These are phyloP conservation scores for Paraconiothyrium brasiliense DNA, from an alignment of 2,329 filamentous ascomycete genomes.

Conservation along the genomic window DNA sequence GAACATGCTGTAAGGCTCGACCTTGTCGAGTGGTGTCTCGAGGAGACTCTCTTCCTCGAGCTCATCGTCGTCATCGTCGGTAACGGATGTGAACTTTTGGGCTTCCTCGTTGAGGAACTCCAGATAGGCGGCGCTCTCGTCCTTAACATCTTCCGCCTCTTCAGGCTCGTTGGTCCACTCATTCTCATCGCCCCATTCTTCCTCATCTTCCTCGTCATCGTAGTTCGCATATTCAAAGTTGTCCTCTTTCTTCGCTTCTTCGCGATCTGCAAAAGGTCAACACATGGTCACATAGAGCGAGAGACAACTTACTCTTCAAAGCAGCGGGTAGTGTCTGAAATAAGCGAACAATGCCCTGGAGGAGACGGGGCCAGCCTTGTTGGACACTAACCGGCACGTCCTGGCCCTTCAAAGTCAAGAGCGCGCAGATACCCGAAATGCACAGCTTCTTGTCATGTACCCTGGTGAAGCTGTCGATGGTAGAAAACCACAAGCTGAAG, in stretches of 20 bases:
- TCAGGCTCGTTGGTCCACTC: constrained; percentile 73
- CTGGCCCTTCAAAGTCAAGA: constrained; percentile 80
- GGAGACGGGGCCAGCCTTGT: constrained; percentile 90
- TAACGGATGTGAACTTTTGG: constrained; percentile 80
- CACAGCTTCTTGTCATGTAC: constrained; percentile 99
- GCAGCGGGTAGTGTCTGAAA: constrained; percentile 92
- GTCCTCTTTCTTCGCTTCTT: constrained; percentile 85
- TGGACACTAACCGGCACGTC: constrained; percentile 93
- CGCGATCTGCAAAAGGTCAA: constrained; percentile 69
- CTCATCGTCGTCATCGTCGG: constrained; percentile 84
- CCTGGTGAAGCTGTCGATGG: constrained; percentile 89
- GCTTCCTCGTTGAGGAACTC: constrained; percentile 96
- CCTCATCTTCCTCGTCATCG: constrained; percentile 78
- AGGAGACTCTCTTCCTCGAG: constrained; percentile 92
- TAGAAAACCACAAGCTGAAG: constrained; percentile 97
- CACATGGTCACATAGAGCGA: neutral
- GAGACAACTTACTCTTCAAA: constrained; percentile 73
- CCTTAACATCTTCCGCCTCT: constrained; percentile 75
- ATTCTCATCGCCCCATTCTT: constrained; percentile 80
- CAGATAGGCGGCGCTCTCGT: constrained; percentile 92
- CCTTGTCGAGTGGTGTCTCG: constrained; percentile 92
- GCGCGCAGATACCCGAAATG: constrained; percentile 88
- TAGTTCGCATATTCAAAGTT: constrained; percentile 83
- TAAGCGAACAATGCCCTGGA: constrained; percentile 86
- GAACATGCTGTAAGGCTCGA: constrained; percentile 94